A percentile compares a stretch with the other conserved stretches of the same genome.
Evolutionary conservation across 108 stramenopile species (phyloP).

Genomic region (Bacterosira constricta): DNA sequence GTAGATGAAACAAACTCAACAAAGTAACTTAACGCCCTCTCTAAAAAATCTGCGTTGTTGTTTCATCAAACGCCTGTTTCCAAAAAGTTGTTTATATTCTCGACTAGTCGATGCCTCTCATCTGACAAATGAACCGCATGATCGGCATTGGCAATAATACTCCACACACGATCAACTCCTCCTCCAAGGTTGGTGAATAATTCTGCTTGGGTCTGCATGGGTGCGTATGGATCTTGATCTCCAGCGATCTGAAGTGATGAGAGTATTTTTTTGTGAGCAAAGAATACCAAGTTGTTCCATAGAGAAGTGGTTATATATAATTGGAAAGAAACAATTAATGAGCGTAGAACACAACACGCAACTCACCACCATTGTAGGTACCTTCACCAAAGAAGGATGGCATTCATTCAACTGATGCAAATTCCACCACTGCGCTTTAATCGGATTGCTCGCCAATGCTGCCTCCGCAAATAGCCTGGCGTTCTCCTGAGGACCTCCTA

Average conservation of each 20-base stretch:
- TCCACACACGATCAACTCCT: constrained; percentile 78
- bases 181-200: constrained; percentile 72
- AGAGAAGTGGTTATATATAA: too few relatives aligned
- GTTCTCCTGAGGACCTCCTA: constrained; percentile 57
- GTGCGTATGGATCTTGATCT: constrained; percentile 84
- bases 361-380: constrained; percentile 76
- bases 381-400: constrained; percentile 77
- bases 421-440: constrained; percentile 84
- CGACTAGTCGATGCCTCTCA: constrained; percentile 64
- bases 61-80: not conserved
- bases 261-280: too few relatives aligned
- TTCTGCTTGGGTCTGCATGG: constrained; percentile 68
- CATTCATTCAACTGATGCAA: constrained; percentile 90
- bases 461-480: constrained; percentile 74
- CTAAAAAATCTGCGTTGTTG: too few relatives aligned
- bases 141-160: constrained; percentile 83
- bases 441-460: constrained; percentile 76
- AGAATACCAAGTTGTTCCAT: too few relatives aligned
- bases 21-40: too few relatives aligned
- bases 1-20: too few relatives aligned
- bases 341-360: too few relatives aligned
- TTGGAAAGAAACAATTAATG: not conserved
- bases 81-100: constrained; percentile 53
- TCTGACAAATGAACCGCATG: constrained; percentile 85
- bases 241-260: constrained; percentile 60